Evolutionary conservation across 202 grass and related monocot species (phyloP), one percentile per base, ranked within the genome.

Genomic region (Carex arenaria): DNA sequence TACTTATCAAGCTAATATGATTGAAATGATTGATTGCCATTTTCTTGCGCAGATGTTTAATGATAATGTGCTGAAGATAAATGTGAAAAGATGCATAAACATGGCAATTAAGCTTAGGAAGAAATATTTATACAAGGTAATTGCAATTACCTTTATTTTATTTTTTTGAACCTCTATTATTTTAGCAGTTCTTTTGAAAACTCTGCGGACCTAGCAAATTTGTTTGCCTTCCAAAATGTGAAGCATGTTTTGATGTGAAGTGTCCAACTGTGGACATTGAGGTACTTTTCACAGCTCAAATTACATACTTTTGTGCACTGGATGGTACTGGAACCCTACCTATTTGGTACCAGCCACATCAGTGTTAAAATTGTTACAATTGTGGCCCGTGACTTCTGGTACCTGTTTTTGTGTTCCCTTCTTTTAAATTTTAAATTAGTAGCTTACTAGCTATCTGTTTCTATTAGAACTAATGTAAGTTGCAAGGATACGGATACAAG

Each of bases 41-140:
- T 64, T 59, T 55, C 74, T 61, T 66, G 7, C 45, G 23, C 82
- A 99, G 96, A 99, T 99, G 91, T 99, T 99, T 84, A 99, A 99
- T 54, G 96, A 99, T 66, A 99, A 99, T 79, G 17, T 92, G 79
- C 85, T 99, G 82, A 92, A 99, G 80, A 92, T 99, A 74, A 92
- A 93, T 88, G 91, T 99, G 53, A 99, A 92, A 85, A 92, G 96
- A 90, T 99, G 96, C 0, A 79, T 95, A 76, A 88, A 85, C 43
- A 74, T 95, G 86, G 96, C 96, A 64, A 86, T 99, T 83, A 98
- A 95, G 85, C 59, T 98, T 86, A 93, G 93, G 93, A 99, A 95
- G 88, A 95, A 93, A 83, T 95, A 90, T 80, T 53, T 56, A 60
- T 77, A 92, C 91, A 99, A 93, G 91, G 96, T 99, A 90, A 65